A percentile compares a stretch with the other conserved stretches of the same genome.
phyloP scores from a whole-genome alignment of 768 basidiomycete genomes.

The Auriscalpium vulgare region DNA sequence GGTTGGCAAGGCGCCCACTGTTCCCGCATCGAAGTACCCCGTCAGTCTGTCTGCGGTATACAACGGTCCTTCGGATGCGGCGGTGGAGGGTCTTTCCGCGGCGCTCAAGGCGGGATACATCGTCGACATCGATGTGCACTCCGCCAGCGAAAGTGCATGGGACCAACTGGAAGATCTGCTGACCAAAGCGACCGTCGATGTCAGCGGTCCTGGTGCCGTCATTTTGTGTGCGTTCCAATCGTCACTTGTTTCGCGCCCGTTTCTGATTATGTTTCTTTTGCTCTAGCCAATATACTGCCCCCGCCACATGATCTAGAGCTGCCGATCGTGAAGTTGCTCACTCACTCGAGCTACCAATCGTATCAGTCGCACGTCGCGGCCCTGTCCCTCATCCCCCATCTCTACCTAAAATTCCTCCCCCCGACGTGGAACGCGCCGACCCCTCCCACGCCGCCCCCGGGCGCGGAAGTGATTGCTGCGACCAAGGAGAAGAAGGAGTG shows the following conservation, averaged over 20 bases:
- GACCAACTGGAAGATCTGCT: constrained; percentile 70
- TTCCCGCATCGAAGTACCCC: constrained; percentile 32
- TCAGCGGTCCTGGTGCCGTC: constrained; percentile 35
- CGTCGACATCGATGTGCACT: constrained; percentile 65
- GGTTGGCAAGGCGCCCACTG: constrained; percentile 29
- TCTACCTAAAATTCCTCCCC: constrained; percentile 68
- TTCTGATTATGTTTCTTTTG: constrained; percentile 5
- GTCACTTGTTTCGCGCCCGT: background rate
- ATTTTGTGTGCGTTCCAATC: constrained; percentile 44
- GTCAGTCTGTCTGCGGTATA: constrained; percentile 54
- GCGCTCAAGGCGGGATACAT: constrained; percentile 54
- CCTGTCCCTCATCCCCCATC: constrained; percentile 66
- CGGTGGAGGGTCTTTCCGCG: constrained; percentile 52
- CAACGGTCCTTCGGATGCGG: constrained; percentile 37
- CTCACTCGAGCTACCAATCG: constrained; percentile 61
- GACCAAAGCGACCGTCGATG: constrained; percentile 46
- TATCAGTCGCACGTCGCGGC: constrained; percentile 69
- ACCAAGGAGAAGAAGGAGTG: constrained; percentile 50
- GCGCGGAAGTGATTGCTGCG: constrained; percentile 22
- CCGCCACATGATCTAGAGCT: constrained; percentile 66
- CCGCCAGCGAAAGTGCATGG: constrained; percentile 43
- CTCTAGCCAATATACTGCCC: constrained; percentile 69
- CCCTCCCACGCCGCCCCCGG: constrained; percentile 35
- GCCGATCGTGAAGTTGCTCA: constrained; percentile 75
- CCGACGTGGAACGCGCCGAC: constrained; percentile 63